Evolutionary conservation across 139 green algal genomes (phyloP).

Genomic region (Chlorella sp.): DNA sequence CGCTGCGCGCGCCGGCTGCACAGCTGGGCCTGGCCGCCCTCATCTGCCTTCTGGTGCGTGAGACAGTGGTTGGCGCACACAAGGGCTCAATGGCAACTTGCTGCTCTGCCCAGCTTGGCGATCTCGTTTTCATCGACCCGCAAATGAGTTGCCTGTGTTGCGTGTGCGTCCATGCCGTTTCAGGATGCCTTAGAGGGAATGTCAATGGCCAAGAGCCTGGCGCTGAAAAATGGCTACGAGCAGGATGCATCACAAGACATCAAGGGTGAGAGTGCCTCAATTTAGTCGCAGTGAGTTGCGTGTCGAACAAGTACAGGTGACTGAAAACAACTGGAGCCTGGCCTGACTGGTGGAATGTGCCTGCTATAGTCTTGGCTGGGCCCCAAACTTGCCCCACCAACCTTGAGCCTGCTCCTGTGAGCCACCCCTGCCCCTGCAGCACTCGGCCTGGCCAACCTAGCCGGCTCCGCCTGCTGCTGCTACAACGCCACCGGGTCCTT

Average conservation of each 20-base stretch:
- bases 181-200: constrained; percentile 72
- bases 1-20: constrained; percentile 38
- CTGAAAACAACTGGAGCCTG: too few species aligned
- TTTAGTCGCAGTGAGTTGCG: too few species aligned
- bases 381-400: too few species aligned
- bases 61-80: too few species aligned
- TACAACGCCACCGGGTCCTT: constrained; percentile 90
- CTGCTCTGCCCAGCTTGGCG: too few species aligned
- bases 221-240: constrained; percentile 80
- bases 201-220: constrained; percentile 82
- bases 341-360: too few species aligned
- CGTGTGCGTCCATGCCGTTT: too few species aligned
- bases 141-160: neutral
- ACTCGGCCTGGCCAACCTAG: constrained; percentile 86
- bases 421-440: constrained; percentile 1
- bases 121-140: too few species aligned
- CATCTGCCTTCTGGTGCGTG: constrained; percentile 68
- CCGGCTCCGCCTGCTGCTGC: constrained; percentile 76
- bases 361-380: too few species aligned
- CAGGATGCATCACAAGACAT: constrained; percentile 84
- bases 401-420: too few species aligned
- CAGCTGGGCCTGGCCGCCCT: constrained; percentile 53
- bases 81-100: too few species aligned
- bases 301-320: too few species aligned
- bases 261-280: constrained; percentile 42